Evolutionary conservation across 805 yeast genomes (phyloP).

Genomic region (Schwanniomyces pseudopolymorphus): DNA sequence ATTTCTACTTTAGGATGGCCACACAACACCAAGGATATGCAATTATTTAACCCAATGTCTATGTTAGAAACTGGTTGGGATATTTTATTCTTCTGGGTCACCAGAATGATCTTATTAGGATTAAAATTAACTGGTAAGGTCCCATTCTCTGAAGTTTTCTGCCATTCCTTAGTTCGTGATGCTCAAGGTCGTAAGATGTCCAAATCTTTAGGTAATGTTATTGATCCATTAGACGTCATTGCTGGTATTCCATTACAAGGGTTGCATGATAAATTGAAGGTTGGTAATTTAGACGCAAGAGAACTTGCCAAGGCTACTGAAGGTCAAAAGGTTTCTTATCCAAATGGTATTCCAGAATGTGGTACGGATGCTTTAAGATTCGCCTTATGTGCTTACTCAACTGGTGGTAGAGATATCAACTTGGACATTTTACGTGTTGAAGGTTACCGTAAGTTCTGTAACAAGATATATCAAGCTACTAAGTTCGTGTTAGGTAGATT

Average conservation of each 20-base stretch:
- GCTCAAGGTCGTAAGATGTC: constrained; percentile 99
- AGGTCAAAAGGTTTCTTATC: constrained; percentile 89
- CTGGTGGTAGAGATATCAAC: constrained; percentile 98
- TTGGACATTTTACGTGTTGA: constrained; percentile 94
- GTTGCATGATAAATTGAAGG: constrained; percentile 71
- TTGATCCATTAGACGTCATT: constrained; percentile 95
- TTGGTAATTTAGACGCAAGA: constrained; percentile 85
- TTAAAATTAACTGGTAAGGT: constrained; percentile 84
- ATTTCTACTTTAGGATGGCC: constrained; percentile 98
- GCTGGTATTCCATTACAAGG: constrained; percentile 78
- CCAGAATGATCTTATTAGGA: constrained; percentile 92
- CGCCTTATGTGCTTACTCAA: constrained; percentile 96
- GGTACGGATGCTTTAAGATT: constrained; percentile 99
- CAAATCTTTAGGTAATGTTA: constrained; percentile 92
- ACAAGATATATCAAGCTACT: constrained; percentile 98
- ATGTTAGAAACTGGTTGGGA: constrained; percentile 99
- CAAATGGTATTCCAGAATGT: constrained; percentile 97
- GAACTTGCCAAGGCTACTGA: constrained; percentile 84
- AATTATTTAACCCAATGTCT: constrained; percentile 82
- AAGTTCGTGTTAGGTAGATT: constrained; percentile 92
- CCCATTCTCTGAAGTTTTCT: constrained; percentile 95
- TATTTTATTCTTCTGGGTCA: constrained; percentile 97
- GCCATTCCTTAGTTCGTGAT: constrained; percentile 97
- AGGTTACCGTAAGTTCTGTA: constrained; percentile 99
- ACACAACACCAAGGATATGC: constrained; percentile 67